phyloP scores from a whole-genome alignment of 768 basidiomycete genomes.

The Tulasnella sp. region DNA sequence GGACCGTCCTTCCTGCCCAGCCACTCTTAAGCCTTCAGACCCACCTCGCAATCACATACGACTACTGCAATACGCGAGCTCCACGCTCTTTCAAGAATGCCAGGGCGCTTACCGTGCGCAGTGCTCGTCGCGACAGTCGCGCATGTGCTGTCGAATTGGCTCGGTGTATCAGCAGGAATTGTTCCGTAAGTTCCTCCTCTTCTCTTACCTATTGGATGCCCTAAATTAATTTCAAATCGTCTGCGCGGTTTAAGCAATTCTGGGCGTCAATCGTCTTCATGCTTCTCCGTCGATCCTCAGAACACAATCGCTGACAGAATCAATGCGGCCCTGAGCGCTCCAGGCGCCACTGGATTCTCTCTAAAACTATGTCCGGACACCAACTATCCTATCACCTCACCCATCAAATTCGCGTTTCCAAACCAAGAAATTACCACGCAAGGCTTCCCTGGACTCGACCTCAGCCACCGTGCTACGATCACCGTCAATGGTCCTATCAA shows the following conservation, averaged over 20 bases:
- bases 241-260: neutral
- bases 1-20: too few species aligned
- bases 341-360: constrained; percentile 51
- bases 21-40: neutral
- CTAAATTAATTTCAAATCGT: neutral
- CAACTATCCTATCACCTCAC: constrained; percentile 56
- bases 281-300: constrained; percentile 43
- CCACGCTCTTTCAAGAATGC: neutral
- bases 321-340: constrained; percentile 55
- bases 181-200: neutral
- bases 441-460: constrained; percentile 57
- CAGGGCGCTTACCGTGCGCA: neutral
- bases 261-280: constrained; percentile 24
- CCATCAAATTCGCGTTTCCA: constrained; percentile 56
- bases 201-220: neutral
- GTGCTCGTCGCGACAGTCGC: neutral
- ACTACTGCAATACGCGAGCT: neutral
- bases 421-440: constrained; percentile 76
- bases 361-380: constrained; percentile 58
- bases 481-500: constrained; percentile 55
- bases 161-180: neutral
- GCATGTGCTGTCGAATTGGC: neutral
- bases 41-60: too few species aligned
- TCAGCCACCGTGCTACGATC: constrained; percentile 52
- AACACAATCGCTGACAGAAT: constrained; percentile 57